Percentiles rank a stretch among this genome's conserved stretches.
These are phyloP conservation scores for Drosera spatulata DNA, from an alignment of 179 eudicot genomes.

Conservation along the genomic window DNA sequence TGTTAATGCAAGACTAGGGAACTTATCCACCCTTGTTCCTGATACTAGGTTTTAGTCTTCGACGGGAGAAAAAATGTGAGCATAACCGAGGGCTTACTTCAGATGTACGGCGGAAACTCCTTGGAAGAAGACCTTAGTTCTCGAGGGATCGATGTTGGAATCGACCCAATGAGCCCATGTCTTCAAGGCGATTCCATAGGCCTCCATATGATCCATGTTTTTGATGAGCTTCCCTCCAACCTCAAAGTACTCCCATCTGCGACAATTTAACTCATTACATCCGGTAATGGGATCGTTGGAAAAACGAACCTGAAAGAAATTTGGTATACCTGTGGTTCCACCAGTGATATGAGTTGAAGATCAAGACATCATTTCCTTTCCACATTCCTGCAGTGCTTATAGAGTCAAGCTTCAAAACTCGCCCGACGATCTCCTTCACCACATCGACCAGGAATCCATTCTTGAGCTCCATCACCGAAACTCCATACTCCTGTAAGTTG, in stretches of 20 bases:
- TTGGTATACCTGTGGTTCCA: constrained; percentile 30
- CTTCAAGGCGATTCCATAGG: constrained; percentile 41
- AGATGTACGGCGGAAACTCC: constrained; percentile 57
- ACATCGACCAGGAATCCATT: constrained; percentile 52
- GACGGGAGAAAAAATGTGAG: too few relatives aligned
- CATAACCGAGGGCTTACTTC: constrained; percentile 21
- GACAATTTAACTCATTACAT: not conserved
- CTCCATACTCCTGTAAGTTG: constrained; percentile 22
- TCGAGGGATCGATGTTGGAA: constrained; percentile 31
- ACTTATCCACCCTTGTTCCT: too few relatives aligned
- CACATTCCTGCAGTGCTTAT: constrained; percentile 22
- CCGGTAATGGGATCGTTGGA: not conserved
- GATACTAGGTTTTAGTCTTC: too few relatives aligned
- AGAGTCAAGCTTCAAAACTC: constrained; percentile 35
- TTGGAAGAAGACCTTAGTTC: constrained; percentile 61
- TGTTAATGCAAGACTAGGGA: too few relatives aligned
- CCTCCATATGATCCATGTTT: constrained; percentile 53
- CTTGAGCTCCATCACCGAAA: constrained; percentile 30
- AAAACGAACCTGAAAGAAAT: not conserved
- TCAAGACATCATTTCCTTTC: constrained; percentile 37
- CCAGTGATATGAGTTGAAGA: constrained; percentile 65
- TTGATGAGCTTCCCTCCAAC: constrained; percentile 29
- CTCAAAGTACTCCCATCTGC: constrained; percentile 60
- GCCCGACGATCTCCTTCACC: constrained; percentile 17
- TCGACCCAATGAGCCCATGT: constrained; percentile 85